Percentiles rank a stretch among this genome's conserved stretches.
Conservation (phyloP, 139 green algal genomes). For the Closterium sp. region DNA sequence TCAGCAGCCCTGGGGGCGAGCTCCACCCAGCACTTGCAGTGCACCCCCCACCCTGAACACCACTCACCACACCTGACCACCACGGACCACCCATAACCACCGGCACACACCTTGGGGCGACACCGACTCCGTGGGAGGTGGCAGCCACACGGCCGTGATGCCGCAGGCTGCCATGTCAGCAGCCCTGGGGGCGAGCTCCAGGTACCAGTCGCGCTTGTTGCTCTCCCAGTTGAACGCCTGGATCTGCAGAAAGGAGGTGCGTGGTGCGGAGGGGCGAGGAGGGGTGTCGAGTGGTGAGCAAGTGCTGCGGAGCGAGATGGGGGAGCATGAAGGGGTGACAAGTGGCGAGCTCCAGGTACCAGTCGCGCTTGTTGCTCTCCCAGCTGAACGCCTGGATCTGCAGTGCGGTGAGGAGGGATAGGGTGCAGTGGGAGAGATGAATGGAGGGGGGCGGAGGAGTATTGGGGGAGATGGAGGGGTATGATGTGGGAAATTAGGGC, state of each 20-base stretch:
- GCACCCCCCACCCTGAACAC: too few relatives aligned
- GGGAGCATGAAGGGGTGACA: neutral
- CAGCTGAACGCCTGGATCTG: slow-evolving; percentile 56
- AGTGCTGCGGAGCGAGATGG: neutral
- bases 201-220: slow-evolving; percentile 50
- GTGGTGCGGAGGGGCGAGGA: neutral
- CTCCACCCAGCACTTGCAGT: neutral
- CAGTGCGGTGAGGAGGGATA: neutral
- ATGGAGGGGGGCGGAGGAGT: neutral
- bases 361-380: slow-evolving; percentile 40
- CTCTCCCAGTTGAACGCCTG: slow-evolving; percentile 59
- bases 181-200: slow-evolving; percentile 18
- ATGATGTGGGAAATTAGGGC: too few relatives aligned
- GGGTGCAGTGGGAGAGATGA: neutral
- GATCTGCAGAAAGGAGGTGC: slow-evolving; percentile 32
- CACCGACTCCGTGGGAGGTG: slow-evolving; percentile 55
- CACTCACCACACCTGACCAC: neutral
- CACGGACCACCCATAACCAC: neutral
- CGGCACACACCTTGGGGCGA: slow-evolving; percentile 31
- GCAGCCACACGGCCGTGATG: slow-evolving; percentile 58
- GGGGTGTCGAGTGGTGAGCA: neutral
- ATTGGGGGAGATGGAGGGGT: neutral
- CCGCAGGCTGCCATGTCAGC: slow-evolving; percentile 34
- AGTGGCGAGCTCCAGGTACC: slow-evolving; percentile 28
- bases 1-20: neutral